Conservation (phyloP, 2,329 filamentous ascomycete species). For the Hypoxylon sp. region DNA sequence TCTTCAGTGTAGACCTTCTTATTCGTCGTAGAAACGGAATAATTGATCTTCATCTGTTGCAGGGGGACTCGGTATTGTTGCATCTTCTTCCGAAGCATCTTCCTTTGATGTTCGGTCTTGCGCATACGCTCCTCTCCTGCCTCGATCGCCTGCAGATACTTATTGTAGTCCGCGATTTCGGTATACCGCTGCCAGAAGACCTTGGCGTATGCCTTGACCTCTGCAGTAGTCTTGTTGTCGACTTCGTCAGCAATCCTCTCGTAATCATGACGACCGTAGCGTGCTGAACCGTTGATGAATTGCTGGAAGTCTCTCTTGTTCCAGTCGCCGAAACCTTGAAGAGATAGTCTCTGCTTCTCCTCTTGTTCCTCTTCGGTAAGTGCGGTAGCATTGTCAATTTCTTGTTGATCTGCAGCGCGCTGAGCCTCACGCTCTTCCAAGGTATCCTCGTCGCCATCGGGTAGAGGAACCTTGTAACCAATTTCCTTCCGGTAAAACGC, state of each 20-base stretch:
- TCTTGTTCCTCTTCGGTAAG: conserved; percentile 90
- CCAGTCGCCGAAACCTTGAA: conserved; percentile 93
- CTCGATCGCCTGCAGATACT: conserved; percentile 90
- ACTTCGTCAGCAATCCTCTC: conserved; percentile 89
- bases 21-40: conserved; percentile 98
- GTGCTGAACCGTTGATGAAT: conserved; percentile 95
- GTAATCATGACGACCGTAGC: conserved; percentile 90
- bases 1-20: conserved; percentile 99
- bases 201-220: conserved; percentile 92
- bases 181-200: conserved; percentile 97
- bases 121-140: conserved; percentile 91
- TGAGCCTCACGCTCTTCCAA: conserved; percentile 89
- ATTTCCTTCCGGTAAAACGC: conserved; percentile 97
- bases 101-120: conserved; percentile 91
- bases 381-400: conserved; percentile 92
- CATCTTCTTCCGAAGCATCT: conserved; percentile 96
- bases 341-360: conserved; percentile 85
- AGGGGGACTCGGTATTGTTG: conserved; percentile 95
- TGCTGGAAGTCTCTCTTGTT: conserved; percentile 98
- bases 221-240: conserved; percentile 87
- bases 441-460: conserved; percentile 89
- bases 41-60: conserved; percentile 98
- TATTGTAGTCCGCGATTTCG: conserved; percentile 89
- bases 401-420: conserved; percentile 86
- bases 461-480: conserved; percentile 91